Evolutionary conservation across 345 rosid species (phyloP), one percentile per base, ranked within the genome.

Genomic region (Salix purpurea): DNA sequence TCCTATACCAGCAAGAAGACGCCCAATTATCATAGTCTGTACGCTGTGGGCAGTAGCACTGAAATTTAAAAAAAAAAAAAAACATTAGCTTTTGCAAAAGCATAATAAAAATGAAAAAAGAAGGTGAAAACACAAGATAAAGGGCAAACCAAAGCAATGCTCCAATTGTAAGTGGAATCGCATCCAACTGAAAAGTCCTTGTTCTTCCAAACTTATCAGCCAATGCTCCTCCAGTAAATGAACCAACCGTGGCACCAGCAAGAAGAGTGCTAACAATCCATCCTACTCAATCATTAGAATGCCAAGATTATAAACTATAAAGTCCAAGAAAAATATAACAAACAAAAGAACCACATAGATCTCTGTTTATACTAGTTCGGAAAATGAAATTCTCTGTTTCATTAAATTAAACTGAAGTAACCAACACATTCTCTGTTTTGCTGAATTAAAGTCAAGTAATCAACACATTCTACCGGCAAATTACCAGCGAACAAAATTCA

Each of bases 201-300:
- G 97, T 96, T 83, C 98, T 85, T 76, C 99, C 99, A 79, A 96
- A 96, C 85, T 89, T 87, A 85, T 96, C 98, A 48, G 99, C 99
- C 82, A 96, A 83, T 71, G 91, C 64, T 72, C 99, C 99, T 65
- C 99, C 98, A 16, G 97, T 92, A 83, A 96, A 96, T 71, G 99
- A 89, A 79, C 99, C 99, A 65, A 91, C 88, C 64, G 97, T 90
- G 37, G 99, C 99, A 87, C 97, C 97, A 67, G 97, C 99, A 78
- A 96, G 99, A 60, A 96, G 88, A 2, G 98, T 85, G 86, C 99
- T 92, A 67, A 96, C 99, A 72, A 94, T 81, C 99, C 98, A 94
- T 80, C 99, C 99, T 96, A 84, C 76, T 74, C 88, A 84, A 71
- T 30, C 14, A 67, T 71, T 66, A 64, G 72, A 74, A 19, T 19